phyloP scores from a whole-genome alignment of 176 grass and related monocot species.

The Triticum timopheevii region DNA sequence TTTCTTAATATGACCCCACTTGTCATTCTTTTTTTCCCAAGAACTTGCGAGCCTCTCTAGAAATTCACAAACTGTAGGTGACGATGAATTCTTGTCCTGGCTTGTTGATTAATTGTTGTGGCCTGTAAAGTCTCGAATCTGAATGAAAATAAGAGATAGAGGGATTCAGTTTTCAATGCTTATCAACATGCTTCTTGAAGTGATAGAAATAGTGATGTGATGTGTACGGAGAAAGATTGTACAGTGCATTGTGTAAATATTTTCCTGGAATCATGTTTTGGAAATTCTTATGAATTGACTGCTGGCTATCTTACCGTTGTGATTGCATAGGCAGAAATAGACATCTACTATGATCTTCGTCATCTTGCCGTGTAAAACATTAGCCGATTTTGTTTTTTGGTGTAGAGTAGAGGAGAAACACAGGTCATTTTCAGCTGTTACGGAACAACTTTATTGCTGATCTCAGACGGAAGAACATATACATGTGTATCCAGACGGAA shows the following conservation, averaged over 20 bases:
- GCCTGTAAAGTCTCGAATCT: conserved; percentile 17
- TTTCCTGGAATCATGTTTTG: neutral
- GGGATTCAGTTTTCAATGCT: conserved; percentile 25
- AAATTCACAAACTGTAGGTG: neutral
- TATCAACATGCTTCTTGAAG: neutral
- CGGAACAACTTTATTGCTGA: neutral
- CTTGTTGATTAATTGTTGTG: neutral
- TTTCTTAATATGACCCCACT: neutral
- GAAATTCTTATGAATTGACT: neutral
- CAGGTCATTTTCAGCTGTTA: neutral
- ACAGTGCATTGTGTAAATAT: conserved; percentile 5
- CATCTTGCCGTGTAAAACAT: neutral
- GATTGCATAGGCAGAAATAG: neutral
- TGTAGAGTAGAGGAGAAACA: neutral
- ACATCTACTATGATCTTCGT: neutral
- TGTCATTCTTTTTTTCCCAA: neutral
- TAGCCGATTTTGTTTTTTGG: neutral
- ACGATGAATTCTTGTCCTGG: conserved; percentile 23
- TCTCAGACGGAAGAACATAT: neutral
- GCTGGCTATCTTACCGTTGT: neutral
- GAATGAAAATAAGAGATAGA: neutral
- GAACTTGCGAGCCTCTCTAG: neutral
- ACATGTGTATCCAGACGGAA: neutral
- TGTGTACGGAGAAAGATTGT: conserved; percentile 11
- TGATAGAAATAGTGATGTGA: neutral